Evolutionary conservation across 257 asterid genomes (phyloP).

Genomic region (Ajuga chamaepitys): DNA sequence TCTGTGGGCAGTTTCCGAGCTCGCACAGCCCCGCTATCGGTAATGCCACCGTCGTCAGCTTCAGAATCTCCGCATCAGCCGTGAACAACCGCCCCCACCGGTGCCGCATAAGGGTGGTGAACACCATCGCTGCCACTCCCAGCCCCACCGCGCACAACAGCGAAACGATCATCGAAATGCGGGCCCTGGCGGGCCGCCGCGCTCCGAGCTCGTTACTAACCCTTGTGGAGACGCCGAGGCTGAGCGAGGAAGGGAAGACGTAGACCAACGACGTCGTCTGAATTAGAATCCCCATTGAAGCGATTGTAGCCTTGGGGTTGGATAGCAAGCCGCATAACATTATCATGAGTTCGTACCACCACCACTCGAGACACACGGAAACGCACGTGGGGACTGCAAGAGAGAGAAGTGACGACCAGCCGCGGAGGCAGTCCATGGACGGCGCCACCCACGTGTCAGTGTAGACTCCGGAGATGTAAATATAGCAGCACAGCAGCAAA

Average conservation of each 20-base stretch:
- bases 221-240: constrained; percentile 77
- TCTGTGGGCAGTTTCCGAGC: constrained; percentile 94
- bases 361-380: constrained; percentile 90
- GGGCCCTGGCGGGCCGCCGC: constrained; percentile 53
- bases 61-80: constrained; percentile 49
- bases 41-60: constrained; percentile 62
- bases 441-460: constrained; percentile 69
- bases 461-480: constrained; percentile 62
- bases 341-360: constrained; percentile 98
- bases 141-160: constrained; percentile 38
- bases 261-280: constrained; percentile 84
- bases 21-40: constrained; percentile 90
- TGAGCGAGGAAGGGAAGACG: constrained; percentile 77
- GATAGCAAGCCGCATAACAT: constrained; percentile 63
- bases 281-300: constrained; percentile 85
- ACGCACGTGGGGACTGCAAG: constrained; percentile 74
- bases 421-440: constrained; percentile 50
- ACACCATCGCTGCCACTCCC: constrained; percentile 63
- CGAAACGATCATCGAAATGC: constrained; percentile 53
- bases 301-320: constrained; percentile 70
- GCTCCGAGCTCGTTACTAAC: constrained; percentile 83
- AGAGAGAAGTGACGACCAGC: constrained; percentile 62
- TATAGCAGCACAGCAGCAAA: constrained; percentile 36
- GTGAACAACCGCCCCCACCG: constrained; percentile 79
- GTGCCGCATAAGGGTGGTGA: constrained; percentile 54